Conservation (phyloP, 2,329 filamentous ascomycete species). For the Venturia aucupariae region DNA sequence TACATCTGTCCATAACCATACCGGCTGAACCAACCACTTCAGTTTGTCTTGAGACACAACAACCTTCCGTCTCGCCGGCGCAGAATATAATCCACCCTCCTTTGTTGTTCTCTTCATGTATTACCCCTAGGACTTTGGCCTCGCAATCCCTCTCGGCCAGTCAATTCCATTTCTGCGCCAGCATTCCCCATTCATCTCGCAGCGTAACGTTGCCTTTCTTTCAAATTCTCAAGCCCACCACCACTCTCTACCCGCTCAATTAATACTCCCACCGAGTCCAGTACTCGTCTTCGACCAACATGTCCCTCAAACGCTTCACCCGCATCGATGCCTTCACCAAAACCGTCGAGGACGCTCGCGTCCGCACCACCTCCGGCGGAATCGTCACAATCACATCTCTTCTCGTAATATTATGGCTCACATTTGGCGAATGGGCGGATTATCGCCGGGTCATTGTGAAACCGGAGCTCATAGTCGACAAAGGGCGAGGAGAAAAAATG, state of each 20-base stretch:
- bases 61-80: not conserved
- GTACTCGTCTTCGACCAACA: slow-evolving; percentile 30
- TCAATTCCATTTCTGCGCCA: not conserved
- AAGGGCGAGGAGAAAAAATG: slow-evolving; percentile 96
- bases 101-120: not conserved
- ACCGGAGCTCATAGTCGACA: slow-evolving; percentile 92
- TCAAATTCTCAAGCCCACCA: not conserved
- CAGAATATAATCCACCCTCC: not conserved
- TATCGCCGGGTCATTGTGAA: slow-evolving; percentile 79
- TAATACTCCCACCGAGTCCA: not conserved
- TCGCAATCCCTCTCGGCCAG: not conserved
- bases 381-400: slow-evolving; percentile 89
- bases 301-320: slow-evolving; percentile 89
- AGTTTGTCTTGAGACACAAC: not conserved
- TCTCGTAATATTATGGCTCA: slow-evolving; percentile 76
- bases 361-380: slow-evolving; percentile 91
- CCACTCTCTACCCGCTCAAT: not conserved
- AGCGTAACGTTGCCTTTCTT: not conserved
- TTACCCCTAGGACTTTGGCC: not conserved
- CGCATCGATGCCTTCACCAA: slow-evolving; percentile 98
- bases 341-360: slow-evolving; percentile 93
- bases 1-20: not conserved
- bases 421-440: slow-evolving; percentile 93
- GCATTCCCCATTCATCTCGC: not conserved
- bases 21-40: not conserved